Evolutionary conservation across 2,329 filamentous ascomycete genomes (phyloP).

Genomic region (Albifimbria verrucaria): DNA sequence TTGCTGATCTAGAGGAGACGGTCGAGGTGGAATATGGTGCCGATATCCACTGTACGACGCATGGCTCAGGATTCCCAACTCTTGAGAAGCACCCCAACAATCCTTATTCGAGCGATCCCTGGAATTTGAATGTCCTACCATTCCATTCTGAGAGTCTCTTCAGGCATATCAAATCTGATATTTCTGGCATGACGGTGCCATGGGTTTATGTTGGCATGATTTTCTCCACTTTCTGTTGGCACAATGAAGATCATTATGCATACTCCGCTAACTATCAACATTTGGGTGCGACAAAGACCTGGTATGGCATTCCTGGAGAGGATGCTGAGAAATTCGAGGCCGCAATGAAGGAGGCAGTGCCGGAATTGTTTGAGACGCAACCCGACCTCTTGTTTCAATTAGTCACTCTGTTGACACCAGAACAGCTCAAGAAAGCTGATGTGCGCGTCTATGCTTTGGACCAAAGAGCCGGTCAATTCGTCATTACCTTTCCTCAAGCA

Average conservation of each 20-base stretch:
- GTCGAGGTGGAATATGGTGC: slow-evolving; percentile 98
- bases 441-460: slow-evolving; percentile 94
- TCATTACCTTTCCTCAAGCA: slow-evolving; percentile 93
- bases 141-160: slow-evolving; percentile 90
- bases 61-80: slow-evolving; percentile 94
- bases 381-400: slow-evolving; percentile 95
- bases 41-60: slow-evolving; percentile 96
- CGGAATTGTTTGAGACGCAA: slow-evolving; percentile 94
- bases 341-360: slow-evolving; percentile 92
- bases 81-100: slow-evolving; percentile 87
- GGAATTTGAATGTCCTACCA: slow-evolving; percentile 93
- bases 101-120: slow-evolving; percentile 82
- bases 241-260: slow-evolving; percentile 96
- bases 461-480: slow-evolving; percentile 91
- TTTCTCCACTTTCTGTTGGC: slow-evolving; percentile 99
- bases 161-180: slow-evolving; percentile 95
- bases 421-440: slow-evolving; percentile 87
- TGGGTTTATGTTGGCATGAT: slow-evolving; percentile 99
- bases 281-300: slow-evolving; percentile 96
- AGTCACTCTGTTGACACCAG: slow-evolving; percentile 91
- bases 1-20: slow-evolving; percentile 89
- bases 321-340: slow-evolving; percentile 94
- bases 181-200: slow-evolving; percentile 98
- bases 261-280: slow-evolving; percentile 99
- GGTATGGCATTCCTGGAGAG: slow-evolving; percentile 95